Conservation (phyloP, 495 filamentous ascomycete species). For the Penicillium flavigenum region DNA sequence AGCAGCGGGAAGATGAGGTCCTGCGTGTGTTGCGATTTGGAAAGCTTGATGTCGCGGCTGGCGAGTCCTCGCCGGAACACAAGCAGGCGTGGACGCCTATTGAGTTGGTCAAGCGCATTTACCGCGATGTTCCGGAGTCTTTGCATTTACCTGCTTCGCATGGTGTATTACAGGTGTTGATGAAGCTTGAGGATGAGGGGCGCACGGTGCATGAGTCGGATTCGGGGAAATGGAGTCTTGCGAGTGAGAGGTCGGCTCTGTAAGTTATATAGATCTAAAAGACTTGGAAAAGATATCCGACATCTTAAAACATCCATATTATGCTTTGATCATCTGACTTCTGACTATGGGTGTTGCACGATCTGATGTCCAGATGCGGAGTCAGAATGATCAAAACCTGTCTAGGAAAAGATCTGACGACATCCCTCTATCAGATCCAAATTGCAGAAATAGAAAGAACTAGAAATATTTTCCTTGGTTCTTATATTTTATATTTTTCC, state of each 20-base stretch:
- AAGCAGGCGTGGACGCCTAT: conserved; percentile 60
- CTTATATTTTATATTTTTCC: background rate
- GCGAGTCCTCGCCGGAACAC: conserved; percentile 35
- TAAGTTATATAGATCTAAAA: conserved; percentile 8
- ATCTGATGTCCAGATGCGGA: background rate
- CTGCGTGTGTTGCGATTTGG: conserved; percentile 59
- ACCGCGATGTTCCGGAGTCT: conserved; percentile 71
- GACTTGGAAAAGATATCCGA: too few relatives aligned
- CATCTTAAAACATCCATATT: too few relatives aligned
- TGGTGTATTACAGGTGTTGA: conserved; percentile 66
- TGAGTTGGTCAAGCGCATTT: conserved; percentile 83
- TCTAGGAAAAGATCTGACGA: conserved; percentile 1
- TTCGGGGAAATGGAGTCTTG: conserved; percentile 55
- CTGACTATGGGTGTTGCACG: background rate
- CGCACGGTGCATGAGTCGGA: conserved; percentile 50
- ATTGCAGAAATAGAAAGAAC: background rate
- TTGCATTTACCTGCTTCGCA: conserved; percentile 70
- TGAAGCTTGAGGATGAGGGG: conserved; percentile 68
- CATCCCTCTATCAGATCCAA: background rate
- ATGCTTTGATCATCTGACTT: background rate
- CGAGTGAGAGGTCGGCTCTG: conserved; percentile 33
- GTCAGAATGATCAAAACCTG: conserved; percentile 1
- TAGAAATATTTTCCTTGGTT: background rate
- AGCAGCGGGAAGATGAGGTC: conserved; percentile 78
- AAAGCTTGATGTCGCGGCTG: conserved; percentile 34